phyloP scores from a whole-genome alignment of 2,329 filamentous ascomycete species.

The Monilinia vaccinii-corymbosi region DNA sequence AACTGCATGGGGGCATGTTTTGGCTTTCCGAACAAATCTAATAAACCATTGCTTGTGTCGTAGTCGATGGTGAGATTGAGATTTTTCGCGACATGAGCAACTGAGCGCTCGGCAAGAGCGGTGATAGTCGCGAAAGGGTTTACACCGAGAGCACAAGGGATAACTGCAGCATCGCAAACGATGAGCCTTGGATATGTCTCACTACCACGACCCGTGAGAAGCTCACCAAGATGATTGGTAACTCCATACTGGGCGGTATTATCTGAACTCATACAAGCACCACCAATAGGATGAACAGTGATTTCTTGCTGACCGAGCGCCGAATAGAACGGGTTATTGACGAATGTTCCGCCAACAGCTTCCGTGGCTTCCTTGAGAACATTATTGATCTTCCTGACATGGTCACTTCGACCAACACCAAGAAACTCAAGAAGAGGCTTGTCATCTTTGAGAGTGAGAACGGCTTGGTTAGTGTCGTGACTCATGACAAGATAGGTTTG shows the following conservation, averaged over 20 bases:
- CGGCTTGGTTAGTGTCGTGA: slow-evolving; percentile 43
- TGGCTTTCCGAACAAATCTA: slow-evolving; percentile 48
- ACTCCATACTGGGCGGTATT: slow-evolving; percentile 48
- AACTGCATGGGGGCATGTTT: slow-evolving; percentile 16
- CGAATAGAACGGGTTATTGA: slow-evolving; percentile 50
- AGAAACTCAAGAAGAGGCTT: slow-evolving; percentile 50
- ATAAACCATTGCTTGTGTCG: slow-evolving; percentile 37
- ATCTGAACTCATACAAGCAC: slow-evolving; percentile 53
- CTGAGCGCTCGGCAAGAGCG: slow-evolving; percentile 55
- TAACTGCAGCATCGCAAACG: slow-evolving; percentile 51
- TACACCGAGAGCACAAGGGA: slow-evolving; percentile 53
- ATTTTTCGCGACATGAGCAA: slow-evolving; percentile 40
- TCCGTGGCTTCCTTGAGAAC: slow-evolving; percentile 45
- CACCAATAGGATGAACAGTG: slow-evolving; percentile 59
- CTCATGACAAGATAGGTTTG: slow-evolving; percentile 50
- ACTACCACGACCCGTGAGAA: slow-evolving; percentile 44
- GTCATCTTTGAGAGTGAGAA: slow-evolving; percentile 49
- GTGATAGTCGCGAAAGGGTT: slow-evolving; percentile 64
- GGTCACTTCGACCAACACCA: slow-evolving; percentile 47
- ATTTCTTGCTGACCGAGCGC: slow-evolving; percentile 47
- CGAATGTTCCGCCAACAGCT: slow-evolving; percentile 50
- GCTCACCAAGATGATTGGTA: slow-evolving; percentile 51
- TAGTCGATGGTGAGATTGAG: slow-evolving; percentile 35
- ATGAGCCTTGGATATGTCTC: slow-evolving; percentile 49
- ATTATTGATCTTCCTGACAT: slow-evolving; percentile 43